Evolutionary conservation across 2,329 filamentous ascomycete species (phyloP), one percentile per base, ranked within the genome.

Genomic region (Fusarium anthophilum): DNA sequence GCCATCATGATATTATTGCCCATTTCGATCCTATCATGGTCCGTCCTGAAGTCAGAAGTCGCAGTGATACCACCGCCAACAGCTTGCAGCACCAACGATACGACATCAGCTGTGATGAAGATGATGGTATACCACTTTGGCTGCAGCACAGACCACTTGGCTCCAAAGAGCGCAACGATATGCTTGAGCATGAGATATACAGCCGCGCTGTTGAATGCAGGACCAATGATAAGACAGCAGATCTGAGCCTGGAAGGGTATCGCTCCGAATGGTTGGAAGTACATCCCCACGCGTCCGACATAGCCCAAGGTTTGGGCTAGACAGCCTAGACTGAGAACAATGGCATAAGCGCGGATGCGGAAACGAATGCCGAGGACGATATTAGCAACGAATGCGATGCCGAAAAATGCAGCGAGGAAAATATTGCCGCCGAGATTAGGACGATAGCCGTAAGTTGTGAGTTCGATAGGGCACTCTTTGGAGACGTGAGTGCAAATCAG

Each of bases 91-190:
- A 55, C 43, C 32, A 69, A 24, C 1, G 66, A 69, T 2, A 69
- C 48, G 4, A 69, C 24, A 44, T 69, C 66, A 0, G 66, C 66
- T 4, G 64, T 59, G 26, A 69, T 69, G 14, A 69, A 69, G 9
- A 69, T 63, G 8, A 69, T 69, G 3, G 66, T 69, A 18, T 69
- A 69, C 20, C 47, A 26, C n/a, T 63, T 69, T 14, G 66, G 66
- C 15, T 69, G 35, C 11, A 69, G 9, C 4, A 69, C 10, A 2
- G 66, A 69, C 64, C 64, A 69, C 5, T 50, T n/a, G 4, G 64
- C 6, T 5, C 64, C 66, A 22, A 69, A 69, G 2, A 68, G 26
- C 14, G 56, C 13, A 13, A 69, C 66, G 5, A 69, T 55, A 14
- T 69, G 35, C 13, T 69, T 69, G 0, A 69, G 43, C 64, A 69